These are phyloP conservation scores for Borealophlyctis nickersoniae DNA, from an alignment of 192 early-diverging fungal species.

Conservation along the genomic window DNA sequence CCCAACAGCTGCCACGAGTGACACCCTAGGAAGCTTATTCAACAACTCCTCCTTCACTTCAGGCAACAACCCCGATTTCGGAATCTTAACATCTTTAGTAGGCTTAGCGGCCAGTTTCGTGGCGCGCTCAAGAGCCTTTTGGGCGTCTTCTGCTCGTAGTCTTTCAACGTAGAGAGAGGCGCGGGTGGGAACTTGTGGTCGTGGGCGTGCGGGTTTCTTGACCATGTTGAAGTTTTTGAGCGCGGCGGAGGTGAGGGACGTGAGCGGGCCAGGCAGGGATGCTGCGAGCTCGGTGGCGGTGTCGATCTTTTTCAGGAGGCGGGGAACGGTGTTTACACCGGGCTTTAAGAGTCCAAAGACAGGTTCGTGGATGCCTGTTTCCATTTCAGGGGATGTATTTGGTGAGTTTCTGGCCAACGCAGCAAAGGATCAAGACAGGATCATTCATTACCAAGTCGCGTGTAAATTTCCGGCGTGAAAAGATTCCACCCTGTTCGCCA, in stretches of 20 bases:
- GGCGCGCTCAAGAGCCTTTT: background rate
- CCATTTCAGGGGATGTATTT: no score
- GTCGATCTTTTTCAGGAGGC: constrained; percentile 17
- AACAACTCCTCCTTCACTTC: background rate
- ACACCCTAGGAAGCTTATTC: constrained; percentile 32
- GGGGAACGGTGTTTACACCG: background rate
- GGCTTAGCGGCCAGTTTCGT: background rate
- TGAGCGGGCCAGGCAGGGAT: constrained; percentile 21
- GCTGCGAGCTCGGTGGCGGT: constrained; percentile 28
- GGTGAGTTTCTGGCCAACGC: no score
- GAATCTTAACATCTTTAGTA: no score
- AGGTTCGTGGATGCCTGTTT: constrained; percentile 51
- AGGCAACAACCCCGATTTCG: background rate
- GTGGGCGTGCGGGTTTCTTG: background rate
- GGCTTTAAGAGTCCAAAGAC: constrained; percentile 37
- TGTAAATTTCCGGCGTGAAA: constrained; percentile 42
- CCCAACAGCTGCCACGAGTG: constrained; percentile 34
- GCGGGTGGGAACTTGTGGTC: constrained; percentile 28
- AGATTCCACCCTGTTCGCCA: constrained; percentile 43
- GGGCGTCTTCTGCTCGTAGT: background rate
- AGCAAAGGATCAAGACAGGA: no score
- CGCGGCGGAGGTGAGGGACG: constrained; percentile 19
- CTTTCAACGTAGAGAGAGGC: constrained; percentile 7
- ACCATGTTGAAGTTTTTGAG: constrained; percentile 35
- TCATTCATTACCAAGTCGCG: constrained; percentile 36